phyloP scores from a whole-genome alignment of 2,329 filamentous ascomycete species.

The Blastomyces silverae region DNA sequence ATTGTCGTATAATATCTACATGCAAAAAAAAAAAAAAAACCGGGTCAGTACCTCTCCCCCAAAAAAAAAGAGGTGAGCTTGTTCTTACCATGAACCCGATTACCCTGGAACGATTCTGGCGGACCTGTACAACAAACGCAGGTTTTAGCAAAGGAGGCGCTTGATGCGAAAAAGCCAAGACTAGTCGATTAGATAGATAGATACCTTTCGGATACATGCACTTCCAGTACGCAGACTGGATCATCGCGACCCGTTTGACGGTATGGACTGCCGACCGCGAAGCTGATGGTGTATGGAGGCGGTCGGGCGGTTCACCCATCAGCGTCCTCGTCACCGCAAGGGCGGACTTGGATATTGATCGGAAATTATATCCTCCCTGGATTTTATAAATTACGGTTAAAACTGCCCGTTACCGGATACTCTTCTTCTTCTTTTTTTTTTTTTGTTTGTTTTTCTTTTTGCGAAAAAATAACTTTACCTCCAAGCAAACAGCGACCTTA shows the following conservation, averaged over 20 bases:
- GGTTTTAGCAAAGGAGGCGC: neutral
- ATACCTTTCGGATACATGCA: constrained; percentile 66
- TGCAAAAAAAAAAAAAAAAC: constrained; percentile 15
- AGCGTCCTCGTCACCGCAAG: constrained; percentile 84
- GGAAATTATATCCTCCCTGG: constrained; percentile 82
- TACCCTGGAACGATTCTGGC: constrained; percentile 31
- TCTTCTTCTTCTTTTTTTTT: no score
- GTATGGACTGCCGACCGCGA: constrained; percentile 50
- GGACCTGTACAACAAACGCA: constrained; percentile 19
- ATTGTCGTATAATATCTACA: constrained; percentile 65
- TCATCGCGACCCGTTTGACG: constrained; percentile 51
- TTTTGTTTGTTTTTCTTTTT: no score
- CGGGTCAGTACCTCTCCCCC: neutral
- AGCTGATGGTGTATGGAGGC: constrained; percentile 44
- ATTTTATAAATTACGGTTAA: neutral
- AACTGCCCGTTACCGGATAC: neutral
- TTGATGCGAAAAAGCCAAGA: neutral
- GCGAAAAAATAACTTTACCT: constrained; percentile 40
- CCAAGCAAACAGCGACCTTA: constrained; percentile 84
- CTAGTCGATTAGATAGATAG: constrained; percentile 23
- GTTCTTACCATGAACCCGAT: constrained; percentile 56
- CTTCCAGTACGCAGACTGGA: constrained; percentile 69
- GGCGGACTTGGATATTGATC: constrained; percentile 86
- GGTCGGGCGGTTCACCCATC: constrained; percentile 86
- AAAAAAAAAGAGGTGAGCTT: neutral